Percentiles rank a stretch among this genome's conserved stretches.
phyloP scores from a whole-genome alignment of 495 filamentous ascomycete species.

The Lentithecium fluviatile region DNA sequence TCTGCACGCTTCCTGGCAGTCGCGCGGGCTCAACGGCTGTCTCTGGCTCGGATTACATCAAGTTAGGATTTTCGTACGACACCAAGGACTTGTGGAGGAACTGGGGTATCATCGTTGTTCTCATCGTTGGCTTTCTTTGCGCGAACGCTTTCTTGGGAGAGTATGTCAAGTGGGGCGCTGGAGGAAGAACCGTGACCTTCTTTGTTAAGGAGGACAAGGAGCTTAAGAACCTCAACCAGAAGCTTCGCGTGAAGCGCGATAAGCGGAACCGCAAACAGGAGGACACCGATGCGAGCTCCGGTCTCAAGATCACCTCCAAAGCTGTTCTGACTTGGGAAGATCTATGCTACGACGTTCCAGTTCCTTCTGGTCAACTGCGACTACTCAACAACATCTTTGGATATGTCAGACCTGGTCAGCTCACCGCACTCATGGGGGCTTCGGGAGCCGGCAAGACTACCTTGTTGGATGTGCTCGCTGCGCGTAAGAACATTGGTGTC shows the following conservation, averaged over 20 bases:
- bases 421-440: constrained; percentile 82
- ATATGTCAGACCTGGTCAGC: constrained; percentile 73
- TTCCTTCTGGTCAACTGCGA: constrained; percentile 63
- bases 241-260: constrained; percentile 57
- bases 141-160: constrained; percentile 73
- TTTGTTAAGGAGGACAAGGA: constrained; percentile 72
- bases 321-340: constrained; percentile 55
- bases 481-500: constrained; percentile 75
- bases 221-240: constrained; percentile 65
- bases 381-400: constrained; percentile 72
- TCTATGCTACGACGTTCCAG: constrained; percentile 64
- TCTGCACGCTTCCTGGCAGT: constrained; percentile 70
- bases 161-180: constrained; percentile 70
- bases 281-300: constrained; percentile 48
- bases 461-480: constrained; percentile 72
- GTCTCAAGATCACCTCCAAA: constrained; percentile 65
- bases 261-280: constrained; percentile 52
- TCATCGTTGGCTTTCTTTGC: constrained; percentile 66
- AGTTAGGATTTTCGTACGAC: constrained; percentile 61
- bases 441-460: constrained; percentile 89
- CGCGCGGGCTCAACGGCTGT: constrained; percentile 59
- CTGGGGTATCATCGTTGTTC: constrained; percentile 68
- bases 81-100: constrained; percentile 68
- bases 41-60: constrained; percentile 61
- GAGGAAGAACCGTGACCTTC: constrained; percentile 73